A percentile compares a stretch with the other conserved stretches of the same genome.
These are phyloP conservation scores for Dichotomocladium elegans DNA, from an alignment of 371 early-diverging fungal species.

Conservation along the genomic window DNA sequence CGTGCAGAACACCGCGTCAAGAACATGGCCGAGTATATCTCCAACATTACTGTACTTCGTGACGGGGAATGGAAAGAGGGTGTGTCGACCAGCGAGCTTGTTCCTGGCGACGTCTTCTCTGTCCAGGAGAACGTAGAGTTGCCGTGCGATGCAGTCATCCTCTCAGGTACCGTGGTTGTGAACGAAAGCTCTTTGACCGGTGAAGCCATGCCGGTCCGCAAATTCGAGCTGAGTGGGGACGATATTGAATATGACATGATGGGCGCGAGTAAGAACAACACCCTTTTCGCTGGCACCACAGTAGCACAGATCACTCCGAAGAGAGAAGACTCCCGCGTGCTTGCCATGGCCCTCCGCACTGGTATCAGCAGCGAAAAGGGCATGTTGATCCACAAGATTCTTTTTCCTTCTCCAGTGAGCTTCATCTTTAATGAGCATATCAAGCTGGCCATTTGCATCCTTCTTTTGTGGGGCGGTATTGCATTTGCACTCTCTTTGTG, in stretches of 20 bases:
- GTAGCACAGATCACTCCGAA: slow-evolving; percentile 44
- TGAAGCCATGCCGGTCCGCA: slow-evolving; percentile 85
- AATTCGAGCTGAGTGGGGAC: slow-evolving; percentile 58
- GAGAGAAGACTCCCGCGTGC: slow-evolving; percentile 4
- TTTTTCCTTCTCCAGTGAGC: slow-evolving; percentile 61
- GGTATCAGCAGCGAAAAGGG: slow-evolving; percentile 80
- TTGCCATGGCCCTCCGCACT: slow-evolving; percentile 63
- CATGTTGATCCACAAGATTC: slow-evolving; percentile 70
- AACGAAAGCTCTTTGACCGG: slow-evolving; percentile 83
- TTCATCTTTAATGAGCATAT: slow-evolving; percentile 75
- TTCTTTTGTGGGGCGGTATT: slow-evolving; percentile 63
- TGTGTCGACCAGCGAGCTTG: slow-evolving; percentile 49
- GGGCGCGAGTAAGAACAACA: slow-evolving; percentile 44
- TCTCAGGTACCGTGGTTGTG: slow-evolving; percentile 71
- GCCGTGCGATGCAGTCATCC: slow-evolving; percentile 64
- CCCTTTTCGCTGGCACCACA: slow-evolving; percentile 62
- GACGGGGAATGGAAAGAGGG: slow-evolving; percentile 55
- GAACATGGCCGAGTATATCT: slow-evolving; percentile 52
- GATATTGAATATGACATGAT: slow-evolving; percentile 23
- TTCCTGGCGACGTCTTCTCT: slow-evolving; percentile 64
- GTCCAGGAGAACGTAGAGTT: slow-evolving; percentile 24
- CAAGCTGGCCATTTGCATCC: slow-evolving; percentile 57
- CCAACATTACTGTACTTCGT: slow-evolving; percentile 39
- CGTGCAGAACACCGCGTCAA: slow-evolving; percentile 61
- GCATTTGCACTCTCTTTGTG: slow-evolving; percentile 51